Percentiles rank a stretch among this genome's conserved stretches.
These are phyloP conservation scores for Lactifluus piperatus DNA, from an alignment of 768 basidiomycete species.

Conservation along the genomic window DNA sequence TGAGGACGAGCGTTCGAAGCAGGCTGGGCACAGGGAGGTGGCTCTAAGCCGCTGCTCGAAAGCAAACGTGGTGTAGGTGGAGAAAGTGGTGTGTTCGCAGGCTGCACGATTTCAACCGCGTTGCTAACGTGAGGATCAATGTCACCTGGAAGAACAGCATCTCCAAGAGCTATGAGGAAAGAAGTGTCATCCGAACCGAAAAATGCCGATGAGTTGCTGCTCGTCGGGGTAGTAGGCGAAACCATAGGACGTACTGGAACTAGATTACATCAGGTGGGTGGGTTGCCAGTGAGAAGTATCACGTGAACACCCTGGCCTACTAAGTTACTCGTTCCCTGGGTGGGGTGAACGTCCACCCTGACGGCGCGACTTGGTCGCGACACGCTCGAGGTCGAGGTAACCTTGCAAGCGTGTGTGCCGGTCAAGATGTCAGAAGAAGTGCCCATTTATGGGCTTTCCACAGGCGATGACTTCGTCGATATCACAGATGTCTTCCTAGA, in stretches of 20 bases:
- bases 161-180: slow-evolving; percentile 41
- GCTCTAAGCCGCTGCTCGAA: slow-evolving; percentile 25
- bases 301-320: background rate
- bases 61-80: slow-evolving; percentile 1
- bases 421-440: slow-evolving; percentile 1
- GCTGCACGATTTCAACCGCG: background rate
- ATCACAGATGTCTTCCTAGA: slow-evolving; percentile 49
- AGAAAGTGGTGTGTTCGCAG: slow-evolving; percentile 2
- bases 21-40: slow-evolving; percentile 35
- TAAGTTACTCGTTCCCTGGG: background rate
- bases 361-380: background rate
- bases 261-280: no score
- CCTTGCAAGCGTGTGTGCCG: background rate
- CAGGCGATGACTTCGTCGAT: slow-evolving; percentile 53
- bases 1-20: slow-evolving; percentile 34
- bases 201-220: slow-evolving; percentile 41
- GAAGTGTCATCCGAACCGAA: slow-evolving; percentile 47
- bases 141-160: slow-evolving; percentile 42
- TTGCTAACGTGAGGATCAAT: slow-evolving; percentile 6
- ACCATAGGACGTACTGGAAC: background rate
- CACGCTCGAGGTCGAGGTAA: background rate
- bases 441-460: slow-evolving; percentile 32
- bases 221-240: slow-evolving; percentile 9
- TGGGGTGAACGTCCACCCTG: background rate
- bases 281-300: background rate